These are phyloP conservation scores for Tympanopsis confertula DNA, from an alignment of 2,329 filamentous ascomycete species.

Conservation along the genomic window DNA sequence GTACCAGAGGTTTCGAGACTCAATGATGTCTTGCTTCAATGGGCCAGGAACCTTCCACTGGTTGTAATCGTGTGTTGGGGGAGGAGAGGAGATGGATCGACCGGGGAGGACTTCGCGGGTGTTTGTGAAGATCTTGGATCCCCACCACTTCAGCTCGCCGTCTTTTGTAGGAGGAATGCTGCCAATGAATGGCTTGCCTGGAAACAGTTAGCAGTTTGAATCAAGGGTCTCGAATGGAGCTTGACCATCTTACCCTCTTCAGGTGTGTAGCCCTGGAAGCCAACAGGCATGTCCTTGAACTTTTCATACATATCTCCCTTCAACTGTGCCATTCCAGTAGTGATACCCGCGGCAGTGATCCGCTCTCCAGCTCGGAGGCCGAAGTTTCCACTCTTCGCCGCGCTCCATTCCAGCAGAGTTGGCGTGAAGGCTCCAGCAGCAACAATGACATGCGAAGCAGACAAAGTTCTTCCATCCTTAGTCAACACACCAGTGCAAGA, in stretches of 20 bases:
- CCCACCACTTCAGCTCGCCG: conserved; percentile 47
- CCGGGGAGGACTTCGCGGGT: conserved; percentile 38
- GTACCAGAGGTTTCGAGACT: conserved; percentile 45
- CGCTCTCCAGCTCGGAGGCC: conserved; percentile 38
- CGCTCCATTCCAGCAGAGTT: conserved; percentile 38
- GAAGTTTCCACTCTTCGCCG: conserved; percentile 28
- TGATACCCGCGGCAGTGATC: conserved; percentile 47
- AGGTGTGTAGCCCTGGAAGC: conserved; percentile 19
- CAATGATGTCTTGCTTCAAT: conserved; percentile 46
- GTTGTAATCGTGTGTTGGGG: conserved; percentile 39
- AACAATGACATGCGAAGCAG: conserved; percentile 38
- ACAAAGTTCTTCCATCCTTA: conserved; percentile 26
- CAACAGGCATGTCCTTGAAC: conserved; percentile 36
- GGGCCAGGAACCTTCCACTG: conserved; percentile 47
- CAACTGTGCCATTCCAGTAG: conserved; percentile 43
- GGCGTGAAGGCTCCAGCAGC: conserved; percentile 47
- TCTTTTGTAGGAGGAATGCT: conserved; percentile 40
- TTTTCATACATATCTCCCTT: conserved; percentile 28
- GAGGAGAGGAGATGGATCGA: conserved; percentile 42
- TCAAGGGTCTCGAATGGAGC: conserved; percentile 20
- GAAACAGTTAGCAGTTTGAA: conserved; percentile 6
- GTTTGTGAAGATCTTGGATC: conserved; percentile 46
- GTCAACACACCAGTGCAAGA: conserved; percentile 35
- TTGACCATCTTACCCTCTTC: conserved; percentile 35
- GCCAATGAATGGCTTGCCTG: conserved; percentile 41